Base-by-base conservation (phyloP, 2,329 filamentous ascomycete species). In the Clonostachys chloroleuca region DNA sequence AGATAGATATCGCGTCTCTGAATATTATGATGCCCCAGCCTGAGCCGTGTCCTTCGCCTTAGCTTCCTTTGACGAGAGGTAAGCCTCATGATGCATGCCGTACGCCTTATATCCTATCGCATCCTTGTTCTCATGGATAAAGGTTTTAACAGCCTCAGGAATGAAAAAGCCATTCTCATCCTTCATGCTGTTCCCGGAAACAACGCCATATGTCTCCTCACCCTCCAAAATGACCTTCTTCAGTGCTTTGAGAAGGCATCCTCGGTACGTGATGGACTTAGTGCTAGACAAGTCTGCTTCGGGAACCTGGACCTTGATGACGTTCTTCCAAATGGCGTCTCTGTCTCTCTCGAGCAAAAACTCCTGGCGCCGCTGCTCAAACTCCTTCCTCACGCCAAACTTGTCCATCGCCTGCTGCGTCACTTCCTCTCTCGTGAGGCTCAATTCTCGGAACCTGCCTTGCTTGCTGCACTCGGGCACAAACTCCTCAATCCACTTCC, bases 401-500 rank as follows among this genome's bases (percentile, higher is more conserved):
- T 51, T 56, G 0, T 55, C 58, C 30, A 88, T 74, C 0, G 79
- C 83, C 44, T 80, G 72, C 0, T 72, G 55, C 1, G 75, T 72
- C 2, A 86, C 68, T 5, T 68, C 45, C 7, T 74, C 64, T 18
- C 83, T 67, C 3, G 59, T 62, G 2, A 57, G 52, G 1, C 44
- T 54, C 34, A 51, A 55, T 18, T 51, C 44, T 1, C 56, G 43
- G 47, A 69, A 73, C 2, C 62, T 62, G 0, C 66, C 67, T 20
- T 69, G 49, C 1, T 63, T 63, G 2, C 71, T 66, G 49, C 78
- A 77, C 3, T 56, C 57, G 0, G 83, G 81, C n/a, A 86, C 62
- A 51, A 80, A 90, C 6, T 83, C 78, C 2, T 84, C 71, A 5
- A 84, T 60, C 75, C 86, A 92, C 6, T 61, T 59, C 3, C 68